Conservation (phyloP, 441 rosid genomes). For the Capsella rubella region DNA sequence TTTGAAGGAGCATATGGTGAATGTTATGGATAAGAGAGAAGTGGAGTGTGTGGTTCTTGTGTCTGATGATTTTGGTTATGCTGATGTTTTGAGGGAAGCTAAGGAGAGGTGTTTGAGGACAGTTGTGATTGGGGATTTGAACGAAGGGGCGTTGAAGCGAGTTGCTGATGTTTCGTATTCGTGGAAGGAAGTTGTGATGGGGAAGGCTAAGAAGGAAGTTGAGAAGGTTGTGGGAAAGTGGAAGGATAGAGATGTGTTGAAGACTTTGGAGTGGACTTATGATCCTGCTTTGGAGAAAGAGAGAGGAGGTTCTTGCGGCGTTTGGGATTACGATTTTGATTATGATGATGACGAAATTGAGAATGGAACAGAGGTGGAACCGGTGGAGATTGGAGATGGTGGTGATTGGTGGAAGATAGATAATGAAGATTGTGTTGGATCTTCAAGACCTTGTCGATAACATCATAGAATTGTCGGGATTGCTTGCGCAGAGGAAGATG, state of each 20-base stretch:
- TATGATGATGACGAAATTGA: slow-evolving; percentile 46
- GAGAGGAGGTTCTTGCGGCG: slow-evolving; percentile 30
- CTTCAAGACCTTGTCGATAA: slow-evolving; percentile 27
- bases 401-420: slow-evolving; percentile 78
- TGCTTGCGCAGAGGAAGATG: background rate
- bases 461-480: background rate
- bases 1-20: slow-evolving; percentile 75
- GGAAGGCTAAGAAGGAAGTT: slow-evolving; percentile 89
- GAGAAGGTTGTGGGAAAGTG: slow-evolving; percentile 71
- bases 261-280: slow-evolving; percentile 80
- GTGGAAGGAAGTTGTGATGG: slow-evolving; percentile 83
- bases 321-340: slow-evolving; percentile 42
- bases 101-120: slow-evolving; percentile 78
- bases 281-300: slow-evolving; percentile 59
- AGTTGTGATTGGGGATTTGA: slow-evolving; percentile 75
- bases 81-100: slow-evolving; percentile 71
- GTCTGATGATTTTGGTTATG: slow-evolving; percentile 86
- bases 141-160: slow-evolving; percentile 72
- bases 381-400: slow-evolving; percentile 40
- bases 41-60: slow-evolving; percentile 85
- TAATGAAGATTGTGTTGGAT: slow-evolving; percentile 49
- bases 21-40: slow-evolving; percentile 73
- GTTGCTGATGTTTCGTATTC: slow-evolving; percentile 77
- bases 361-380: slow-evolving; percentile 42
- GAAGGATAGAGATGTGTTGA: slow-evolving; percentile 74